Conservation (phyloP, 164 flowering plant genomes). For the Nymphaea colorata region DNA sequence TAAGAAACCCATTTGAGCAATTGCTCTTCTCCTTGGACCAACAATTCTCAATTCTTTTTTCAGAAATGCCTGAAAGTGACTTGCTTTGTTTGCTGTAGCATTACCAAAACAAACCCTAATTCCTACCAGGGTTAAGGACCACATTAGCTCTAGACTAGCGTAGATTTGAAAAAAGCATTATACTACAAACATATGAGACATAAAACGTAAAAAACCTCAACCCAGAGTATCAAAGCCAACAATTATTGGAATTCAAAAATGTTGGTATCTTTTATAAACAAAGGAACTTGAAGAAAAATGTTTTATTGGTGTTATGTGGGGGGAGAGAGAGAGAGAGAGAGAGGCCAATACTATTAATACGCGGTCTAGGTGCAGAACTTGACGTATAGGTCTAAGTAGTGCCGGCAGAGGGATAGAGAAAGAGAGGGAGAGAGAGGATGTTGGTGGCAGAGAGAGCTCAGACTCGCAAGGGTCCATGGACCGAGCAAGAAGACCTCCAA, state of each 20-base stretch:
- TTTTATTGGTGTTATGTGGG: neutral
- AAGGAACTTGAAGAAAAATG: neutral
- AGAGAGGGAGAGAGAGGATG: conserved; percentile 1
- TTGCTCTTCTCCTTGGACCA: too few species aligned
- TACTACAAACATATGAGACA: neutral
- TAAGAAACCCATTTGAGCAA: too few species aligned
- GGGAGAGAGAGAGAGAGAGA: neutral
- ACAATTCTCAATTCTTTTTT: too few species aligned
- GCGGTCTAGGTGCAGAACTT: neutral
- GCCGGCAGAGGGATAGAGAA: neutral
- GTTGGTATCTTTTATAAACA: neutral
- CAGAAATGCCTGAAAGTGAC: too few species aligned
- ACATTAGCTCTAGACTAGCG: neutral
- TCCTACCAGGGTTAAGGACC: neutral
- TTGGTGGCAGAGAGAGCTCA: neutral
- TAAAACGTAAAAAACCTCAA: neutral
- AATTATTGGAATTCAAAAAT: neutral
- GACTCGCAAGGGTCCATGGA: conserved; percentile 87
- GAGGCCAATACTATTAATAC: neutral
- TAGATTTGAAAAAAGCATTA: neutral
- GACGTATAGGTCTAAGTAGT: neutral
- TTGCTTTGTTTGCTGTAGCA: too few species aligned
- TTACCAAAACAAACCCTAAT: too few species aligned
- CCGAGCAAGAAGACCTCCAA: conserved; percentile 84
- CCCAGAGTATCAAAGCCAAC: neutral